Conservation (phyloP, 2,329 filamentous ascomycete genomes). For the Cryphonectria radicalis region DNA sequence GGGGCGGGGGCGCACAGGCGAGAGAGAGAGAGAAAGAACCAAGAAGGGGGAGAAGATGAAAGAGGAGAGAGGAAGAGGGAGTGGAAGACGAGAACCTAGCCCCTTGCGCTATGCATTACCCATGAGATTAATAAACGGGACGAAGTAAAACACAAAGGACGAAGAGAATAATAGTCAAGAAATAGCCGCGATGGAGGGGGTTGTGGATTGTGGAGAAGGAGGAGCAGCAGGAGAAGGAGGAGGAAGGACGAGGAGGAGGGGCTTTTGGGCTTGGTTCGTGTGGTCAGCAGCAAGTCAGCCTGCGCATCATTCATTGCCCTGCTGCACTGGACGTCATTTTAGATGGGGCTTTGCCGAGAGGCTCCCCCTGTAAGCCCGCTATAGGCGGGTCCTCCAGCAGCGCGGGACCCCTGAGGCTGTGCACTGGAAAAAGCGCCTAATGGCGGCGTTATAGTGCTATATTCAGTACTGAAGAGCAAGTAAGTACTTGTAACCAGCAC, state of each 20-base stretch:
- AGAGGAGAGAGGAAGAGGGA: too few species aligned
- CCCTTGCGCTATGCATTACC: background rate
- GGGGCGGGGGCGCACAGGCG: background rate
- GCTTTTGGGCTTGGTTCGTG: background rate
- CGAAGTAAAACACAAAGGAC: background rate
- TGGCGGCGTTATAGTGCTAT: background rate
- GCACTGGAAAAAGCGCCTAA: background rate
- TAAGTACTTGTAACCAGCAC: too few species aligned
- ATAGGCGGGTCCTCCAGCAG: background rate
- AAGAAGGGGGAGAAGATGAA: background rate
- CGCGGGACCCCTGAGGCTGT: conserved; percentile 6
- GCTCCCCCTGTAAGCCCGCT: background rate
- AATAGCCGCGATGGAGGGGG: background rate
- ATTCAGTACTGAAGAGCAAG: too few species aligned
- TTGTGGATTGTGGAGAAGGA: background rate
- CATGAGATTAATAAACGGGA: background rate
- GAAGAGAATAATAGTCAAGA: background rate
- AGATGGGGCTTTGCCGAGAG: background rate
- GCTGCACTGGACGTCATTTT: background rate
- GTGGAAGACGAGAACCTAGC: background rate
- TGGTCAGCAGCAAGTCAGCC: background rate
- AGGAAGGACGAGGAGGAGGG: background rate
- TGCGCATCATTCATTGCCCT: background rate
- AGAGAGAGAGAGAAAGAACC: background rate
- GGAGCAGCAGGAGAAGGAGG: background rate